Percentiles rank a stretch among this genome's conserved stretches.
Evolutionary conservation across 2,329 filamentous ascomycete genomes (phyloP).

Genomic region (Botrytis galanthina): DNA sequence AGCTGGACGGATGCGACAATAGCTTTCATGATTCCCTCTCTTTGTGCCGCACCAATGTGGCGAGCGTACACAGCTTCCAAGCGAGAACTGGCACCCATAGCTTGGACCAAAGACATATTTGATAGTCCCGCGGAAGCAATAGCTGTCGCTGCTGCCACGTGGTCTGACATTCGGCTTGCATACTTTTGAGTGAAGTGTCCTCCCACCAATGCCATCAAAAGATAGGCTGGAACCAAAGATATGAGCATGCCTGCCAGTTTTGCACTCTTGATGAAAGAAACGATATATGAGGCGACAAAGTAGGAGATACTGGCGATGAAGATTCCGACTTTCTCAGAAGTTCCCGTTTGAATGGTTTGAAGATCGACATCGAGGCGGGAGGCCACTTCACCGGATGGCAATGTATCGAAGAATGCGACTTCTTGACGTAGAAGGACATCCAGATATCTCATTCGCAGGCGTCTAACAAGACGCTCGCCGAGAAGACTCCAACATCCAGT

Average conservation of each 20-base stretch:
- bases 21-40: constrained; percentile 49
- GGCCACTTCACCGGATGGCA: constrained; percentile 51
- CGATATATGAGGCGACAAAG: constrained; percentile 52
- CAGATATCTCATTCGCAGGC: constrained; percentile 53
- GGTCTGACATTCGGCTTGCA: constrained; percentile 1
- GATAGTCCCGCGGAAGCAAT: constrained; percentile 7
- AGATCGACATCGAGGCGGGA: constrained; percentile 54
- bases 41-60: constrained; percentile 36
- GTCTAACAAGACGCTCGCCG: constrained; percentile 52
- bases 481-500: constrained; percentile 57
- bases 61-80: not conserved
- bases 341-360: constrained; percentile 55
- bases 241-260: constrained; percentile 49
- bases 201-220: constrained; percentile 7
- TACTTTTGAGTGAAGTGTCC: constrained; percentile 10
- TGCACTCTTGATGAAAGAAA: constrained; percentile 57
- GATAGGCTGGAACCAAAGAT: constrained; percentile 10
- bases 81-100: constrained; percentile 1
- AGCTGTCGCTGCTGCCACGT: constrained; percentile 6
- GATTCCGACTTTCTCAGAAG: constrained; percentile 60
- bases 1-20: constrained; percentile 47
- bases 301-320: constrained; percentile 47
- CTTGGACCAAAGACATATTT: constrained; percentile 8
- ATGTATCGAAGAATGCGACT: constrained; percentile 52
- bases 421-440: constrained; percentile 52